phyloP scores from a whole-genome alignment of 345 rosid genomes.

The Eucalyptus dawsonii region DNA sequence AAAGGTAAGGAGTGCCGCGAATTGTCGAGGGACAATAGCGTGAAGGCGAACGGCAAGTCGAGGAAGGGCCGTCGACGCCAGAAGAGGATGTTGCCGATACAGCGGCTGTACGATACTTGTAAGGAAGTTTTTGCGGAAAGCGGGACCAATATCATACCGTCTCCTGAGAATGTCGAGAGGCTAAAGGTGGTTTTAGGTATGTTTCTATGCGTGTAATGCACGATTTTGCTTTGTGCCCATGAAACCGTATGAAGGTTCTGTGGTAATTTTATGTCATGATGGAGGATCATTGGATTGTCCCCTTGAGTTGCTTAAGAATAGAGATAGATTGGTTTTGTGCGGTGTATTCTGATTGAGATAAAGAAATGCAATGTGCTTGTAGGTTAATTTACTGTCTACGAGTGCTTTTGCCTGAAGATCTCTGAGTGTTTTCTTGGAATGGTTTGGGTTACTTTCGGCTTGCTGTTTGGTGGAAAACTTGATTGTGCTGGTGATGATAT shows the following conservation, averaged over 20 bases:
- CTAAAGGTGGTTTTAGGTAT: constrained; percentile 66
- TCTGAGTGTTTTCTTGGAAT: background rate
- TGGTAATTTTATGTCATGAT: background rate
- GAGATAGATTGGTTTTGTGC: background rate
- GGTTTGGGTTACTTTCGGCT: background rate
- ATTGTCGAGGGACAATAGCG: constrained; percentile 12
- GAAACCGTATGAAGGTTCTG: background rate
- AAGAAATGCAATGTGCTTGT: background rate
- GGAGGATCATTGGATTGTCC: background rate
- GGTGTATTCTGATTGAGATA: background rate
- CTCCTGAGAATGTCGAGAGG: constrained; percentile 38
- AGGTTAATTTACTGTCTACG: background rate
- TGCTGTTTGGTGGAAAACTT: background rate
- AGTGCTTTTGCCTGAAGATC: background rate
- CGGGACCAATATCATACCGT: constrained; percentile 47
- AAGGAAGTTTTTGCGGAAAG: constrained; percentile 47
- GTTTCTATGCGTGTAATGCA: background rate
- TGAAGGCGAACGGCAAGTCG: background rate
- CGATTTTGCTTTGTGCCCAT: background rate
- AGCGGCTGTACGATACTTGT: constrained; percentile 61
- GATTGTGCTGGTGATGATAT: background rate
- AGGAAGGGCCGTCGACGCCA: constrained; percentile 21
- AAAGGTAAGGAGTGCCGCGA: constrained; percentile 29
- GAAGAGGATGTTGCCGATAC: constrained; percentile 27
- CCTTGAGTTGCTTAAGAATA: background rate